Evolutionary conservation across 805 yeast species (phyloP).

Genomic region (Candida orba): DNA sequence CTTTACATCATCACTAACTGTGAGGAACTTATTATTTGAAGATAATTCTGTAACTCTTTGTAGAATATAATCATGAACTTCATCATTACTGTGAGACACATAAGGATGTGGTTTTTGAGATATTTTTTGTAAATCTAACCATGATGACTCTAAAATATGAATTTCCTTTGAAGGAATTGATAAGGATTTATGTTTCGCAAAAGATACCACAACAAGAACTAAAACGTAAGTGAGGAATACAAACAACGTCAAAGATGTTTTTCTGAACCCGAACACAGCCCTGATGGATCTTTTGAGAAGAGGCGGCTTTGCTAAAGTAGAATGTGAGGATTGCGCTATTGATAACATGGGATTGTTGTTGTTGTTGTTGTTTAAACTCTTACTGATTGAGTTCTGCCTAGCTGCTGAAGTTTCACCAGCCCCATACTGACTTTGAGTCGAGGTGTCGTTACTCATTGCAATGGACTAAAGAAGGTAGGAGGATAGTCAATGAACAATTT

Average conservation of each 20-base stretch:
- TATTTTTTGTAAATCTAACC: constrained; percentile 69
- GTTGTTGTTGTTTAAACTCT: no score
- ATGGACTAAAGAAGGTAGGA: no score
- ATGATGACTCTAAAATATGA: constrained; percentile 35
- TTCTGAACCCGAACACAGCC: constrained; percentile 60
- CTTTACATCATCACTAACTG: constrained; percentile 31
- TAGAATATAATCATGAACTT: constrained; percentile 61
- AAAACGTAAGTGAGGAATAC: constrained; percentile 40
- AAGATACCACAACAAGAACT: constrained; percentile 32
- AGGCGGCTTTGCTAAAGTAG: constrained; percentile 1
- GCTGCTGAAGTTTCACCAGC: no score
- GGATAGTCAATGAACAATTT: no score
- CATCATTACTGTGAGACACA: constrained; percentile 67
- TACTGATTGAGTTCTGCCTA: no score
- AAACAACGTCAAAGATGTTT: constrained; percentile 57
- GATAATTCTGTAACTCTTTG: constrained; percentile 34
- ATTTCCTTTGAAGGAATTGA: constrained; percentile 37
- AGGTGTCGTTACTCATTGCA: no score
- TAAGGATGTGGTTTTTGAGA: constrained; percentile 71
- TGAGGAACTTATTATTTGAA: constrained; percentile 19
- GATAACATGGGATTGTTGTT: no score
- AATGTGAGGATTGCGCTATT: no score
- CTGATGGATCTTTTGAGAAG: constrained; percentile 26
- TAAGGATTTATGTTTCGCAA: constrained; percentile 36
- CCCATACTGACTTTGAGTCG: no score